Evolutionary conservation across 495 filamentous ascomycete genomes (phyloP), one percentile per base, ranked within the genome.

Genomic region (Penicillium bialowiezense): DNA sequence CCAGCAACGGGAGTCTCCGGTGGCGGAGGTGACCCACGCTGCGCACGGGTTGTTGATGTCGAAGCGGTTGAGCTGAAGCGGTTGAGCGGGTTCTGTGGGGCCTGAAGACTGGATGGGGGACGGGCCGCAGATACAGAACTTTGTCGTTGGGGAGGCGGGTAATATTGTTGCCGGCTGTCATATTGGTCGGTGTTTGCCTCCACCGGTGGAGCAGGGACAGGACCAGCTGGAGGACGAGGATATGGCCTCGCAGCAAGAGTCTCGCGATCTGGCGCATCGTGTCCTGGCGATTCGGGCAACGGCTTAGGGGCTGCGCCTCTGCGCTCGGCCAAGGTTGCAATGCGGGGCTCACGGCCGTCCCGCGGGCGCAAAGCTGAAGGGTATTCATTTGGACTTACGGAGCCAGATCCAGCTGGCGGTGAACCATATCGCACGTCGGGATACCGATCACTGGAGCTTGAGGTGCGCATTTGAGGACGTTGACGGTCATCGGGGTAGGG

Each of bases 1-100:
- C 86, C 86, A 8, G 88, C 79, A 35, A 91, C 78, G n/a, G 93
- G 93, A 0, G 93, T 97, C 64, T 97, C 95, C 3, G 93, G 93
- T 3, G 93, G 93, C 5, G 95, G 91, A 2, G 93, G 93, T 17
- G 92, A 97, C 15, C 93, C 93, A 54, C 93, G 81, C 62, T 90
- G 86, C 24, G 92, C 93, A 48, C 89, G 80, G 8, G 95, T 97
- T 7, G 93, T 98, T 2, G 91, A 95, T 0, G 83, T 95, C 1
- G 93, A 97, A 13, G 91, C 90, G 21, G 88, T 91, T 0, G 90
- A 95, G 43, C 83, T 85, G 53, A 95, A 82, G 19, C 91, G 82
- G 68, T 91, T 88, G 64, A 97, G 78, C 5, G 28, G 37, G 28
- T 38, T 37, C 5, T 58, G 60, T 9, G 76, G 73, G 52, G 69